These are phyloP conservation scores for Dothideomycetidae sp. DNA, from an alignment of 2,329 filamentous ascomycete species.

Conservation along the genomic window DNA sequence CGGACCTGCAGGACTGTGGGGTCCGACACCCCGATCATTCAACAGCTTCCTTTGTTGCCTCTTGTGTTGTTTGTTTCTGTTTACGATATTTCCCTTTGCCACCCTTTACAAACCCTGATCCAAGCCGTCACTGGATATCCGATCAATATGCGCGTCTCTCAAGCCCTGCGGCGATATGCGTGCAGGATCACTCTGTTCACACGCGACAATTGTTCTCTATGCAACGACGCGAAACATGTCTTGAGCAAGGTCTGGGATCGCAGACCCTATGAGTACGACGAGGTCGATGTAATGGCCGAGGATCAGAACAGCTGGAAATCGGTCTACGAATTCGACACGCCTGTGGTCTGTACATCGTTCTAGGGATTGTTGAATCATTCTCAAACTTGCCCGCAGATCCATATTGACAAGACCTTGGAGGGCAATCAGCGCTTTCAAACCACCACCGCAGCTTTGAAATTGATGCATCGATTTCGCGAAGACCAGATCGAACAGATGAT, in stretches of 20 bases:
- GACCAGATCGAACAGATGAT: constrained; percentile 54
- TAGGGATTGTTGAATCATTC: constrained; percentile 5
- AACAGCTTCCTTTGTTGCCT: too few relatives aligned
- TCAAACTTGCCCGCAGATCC: constrained; percentile 30
- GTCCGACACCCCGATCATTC: too few relatives aligned
- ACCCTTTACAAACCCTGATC: too few relatives aligned
- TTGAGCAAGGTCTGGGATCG: constrained; percentile 54
- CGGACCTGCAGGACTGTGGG: too few relatives aligned
- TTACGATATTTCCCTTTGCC: too few relatives aligned
- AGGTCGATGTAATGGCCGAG: constrained; percentile 54
- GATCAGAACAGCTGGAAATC: constrained; percentile 52
- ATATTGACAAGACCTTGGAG: constrained; percentile 44
- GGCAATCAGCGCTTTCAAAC: constrained; percentile 40
- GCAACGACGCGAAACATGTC: constrained; percentile 51
- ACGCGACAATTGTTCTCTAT: constrained; percentile 56
- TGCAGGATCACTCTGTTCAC: constrained; percentile 61
- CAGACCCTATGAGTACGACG: constrained; percentile 52
- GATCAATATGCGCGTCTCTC: constrained; percentile 13
- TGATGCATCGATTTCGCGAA: constrained; percentile 64
- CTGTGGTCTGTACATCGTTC: constrained; percentile 44
- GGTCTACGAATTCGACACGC: constrained; percentile 68
- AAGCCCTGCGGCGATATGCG: constrained; percentile 21
- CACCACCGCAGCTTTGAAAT: constrained; percentile 47
- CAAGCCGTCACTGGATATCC: too few relatives aligned
- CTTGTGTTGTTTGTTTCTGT: too few relatives aligned